Percentiles rank a stretch among this genome's conserved stretches.
phyloP scores from a whole-genome alignment of 495 filamentous ascomycete species.

The Penicillium egyptiacum region DNA sequence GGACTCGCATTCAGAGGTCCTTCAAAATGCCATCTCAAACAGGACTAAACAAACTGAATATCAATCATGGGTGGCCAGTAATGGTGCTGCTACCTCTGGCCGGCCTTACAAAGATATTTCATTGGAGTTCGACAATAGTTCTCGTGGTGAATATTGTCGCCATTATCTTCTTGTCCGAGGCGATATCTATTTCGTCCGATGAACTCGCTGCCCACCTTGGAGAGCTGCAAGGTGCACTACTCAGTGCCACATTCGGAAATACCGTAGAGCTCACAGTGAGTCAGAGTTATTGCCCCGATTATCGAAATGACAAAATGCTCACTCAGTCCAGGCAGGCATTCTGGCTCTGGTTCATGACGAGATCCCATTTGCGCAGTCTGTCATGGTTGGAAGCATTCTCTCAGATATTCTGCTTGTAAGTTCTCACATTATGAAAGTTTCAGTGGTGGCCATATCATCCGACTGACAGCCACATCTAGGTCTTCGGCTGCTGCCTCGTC shows the following conservation, averaged over 20 bases:
- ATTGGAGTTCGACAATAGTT: slow-evolving; percentile 20
- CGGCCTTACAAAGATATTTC: slow-evolving; percentile 14
- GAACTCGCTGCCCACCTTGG: slow-evolving; percentile 21
- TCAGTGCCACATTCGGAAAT: slow-evolving; percentile 30
- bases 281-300: neutral
- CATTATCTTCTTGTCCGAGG: slow-evolving; percentile 24
- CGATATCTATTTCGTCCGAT: slow-evolving; percentile 19
- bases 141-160: slow-evolving; percentile 25
- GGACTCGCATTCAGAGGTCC: slow-evolving; percentile 3
- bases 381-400: slow-evolving; percentile 28
- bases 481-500: slow-evolving; percentile 25
- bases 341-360: slow-evolving; percentile 21
- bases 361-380: slow-evolving; percentile 24
- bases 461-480: slow-evolving; percentile 7
- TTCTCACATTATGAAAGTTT: neutral
- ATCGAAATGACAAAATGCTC: neutral
- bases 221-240: slow-evolving; percentile 22
- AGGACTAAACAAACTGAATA: neutral
- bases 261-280: slow-evolving; percentile 27
- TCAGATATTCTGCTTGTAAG: slow-evolving; percentile 41
- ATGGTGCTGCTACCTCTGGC: slow-evolving; percentile 22
- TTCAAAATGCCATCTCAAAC: slow-evolving; percentile 7
- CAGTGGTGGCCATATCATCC: neutral
- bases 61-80: slow-evolving; percentile 1
- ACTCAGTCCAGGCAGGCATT: slow-evolving; percentile 15